These are phyloP conservation scores for Primulina eburnea DNA, from an alignment of 257 asterid species.

Conservation along the genomic window DNA sequence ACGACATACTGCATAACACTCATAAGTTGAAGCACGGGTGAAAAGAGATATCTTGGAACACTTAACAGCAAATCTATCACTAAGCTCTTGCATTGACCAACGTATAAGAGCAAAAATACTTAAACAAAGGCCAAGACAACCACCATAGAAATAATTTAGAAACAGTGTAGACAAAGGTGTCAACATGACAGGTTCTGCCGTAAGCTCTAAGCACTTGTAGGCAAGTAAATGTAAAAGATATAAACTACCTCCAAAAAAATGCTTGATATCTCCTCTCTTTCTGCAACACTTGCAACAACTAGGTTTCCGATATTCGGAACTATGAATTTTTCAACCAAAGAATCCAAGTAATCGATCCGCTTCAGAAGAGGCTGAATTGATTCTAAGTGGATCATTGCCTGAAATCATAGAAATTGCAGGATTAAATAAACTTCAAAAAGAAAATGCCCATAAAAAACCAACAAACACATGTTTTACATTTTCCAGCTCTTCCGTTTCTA, in stretches of 20 bases:
- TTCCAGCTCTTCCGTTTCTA: background rate
- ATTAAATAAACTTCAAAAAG: constrained; percentile 9
- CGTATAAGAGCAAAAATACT: background rate
- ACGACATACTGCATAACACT: constrained; percentile 5
- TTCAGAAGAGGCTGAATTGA: constrained; percentile 86
- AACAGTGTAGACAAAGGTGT: background rate
- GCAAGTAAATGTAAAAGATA: background rate
- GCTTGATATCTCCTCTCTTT: constrained; percentile 91
- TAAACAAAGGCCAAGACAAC: background rate
- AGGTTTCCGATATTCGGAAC: constrained; percentile 55
- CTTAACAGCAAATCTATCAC: background rate
- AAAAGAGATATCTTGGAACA: background rate
- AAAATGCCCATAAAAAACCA: background rate
- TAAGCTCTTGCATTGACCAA: background rate
- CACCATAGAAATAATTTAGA: background rate
- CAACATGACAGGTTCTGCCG: background rate
- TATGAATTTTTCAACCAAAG: constrained; percentile 71
- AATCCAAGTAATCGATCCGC: constrained; percentile 71
- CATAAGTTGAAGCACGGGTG: background rate
- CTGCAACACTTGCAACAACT: constrained; percentile 60
- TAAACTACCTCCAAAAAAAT: constrained; percentile 81
- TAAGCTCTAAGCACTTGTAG: constrained; percentile 1
- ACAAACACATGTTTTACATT: background rate
- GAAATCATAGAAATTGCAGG: constrained; percentile 26
- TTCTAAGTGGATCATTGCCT: constrained; percentile 96